Evolutionary conservation across 768 basidiomycete genomes (phyloP).

Genomic region (Tulasnella sp.): DNA sequence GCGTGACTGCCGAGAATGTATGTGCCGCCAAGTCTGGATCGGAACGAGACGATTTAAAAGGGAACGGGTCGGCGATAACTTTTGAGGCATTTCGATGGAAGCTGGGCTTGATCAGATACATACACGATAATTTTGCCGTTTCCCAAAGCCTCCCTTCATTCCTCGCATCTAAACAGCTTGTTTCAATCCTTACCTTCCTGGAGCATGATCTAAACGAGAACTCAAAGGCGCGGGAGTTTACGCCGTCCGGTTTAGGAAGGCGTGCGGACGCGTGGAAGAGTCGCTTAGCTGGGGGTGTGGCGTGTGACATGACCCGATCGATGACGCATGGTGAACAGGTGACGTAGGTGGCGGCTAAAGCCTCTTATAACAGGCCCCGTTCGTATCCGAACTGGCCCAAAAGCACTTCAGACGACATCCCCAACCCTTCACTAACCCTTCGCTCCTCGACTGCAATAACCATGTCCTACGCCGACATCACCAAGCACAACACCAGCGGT

Average conservation of each 20-base stretch:
- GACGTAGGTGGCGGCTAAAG: background rate
- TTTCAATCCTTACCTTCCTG: background rate
- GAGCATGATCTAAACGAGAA: background rate
- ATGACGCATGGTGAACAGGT: background rate
- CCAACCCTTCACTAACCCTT: background rate
- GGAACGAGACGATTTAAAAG: too few species aligned
- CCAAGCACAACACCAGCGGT: slow-evolving; percentile 46
- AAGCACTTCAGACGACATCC: background rate
- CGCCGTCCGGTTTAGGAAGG: background rate
- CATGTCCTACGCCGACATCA: slow-evolving; percentile 50
- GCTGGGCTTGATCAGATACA: too few species aligned
- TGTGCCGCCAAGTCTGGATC: too few species aligned
- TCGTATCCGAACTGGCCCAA: background rate
- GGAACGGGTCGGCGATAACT: too few species aligned
- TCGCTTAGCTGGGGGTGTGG: background rate
- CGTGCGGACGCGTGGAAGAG: background rate
- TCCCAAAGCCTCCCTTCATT: too few species aligned
- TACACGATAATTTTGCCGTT: too few species aligned
- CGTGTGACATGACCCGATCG: background rate
- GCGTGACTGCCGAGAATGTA: too few species aligned
- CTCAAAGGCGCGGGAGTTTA: background rate
- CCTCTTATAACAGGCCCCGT: background rate
- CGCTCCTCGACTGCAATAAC: background rate
- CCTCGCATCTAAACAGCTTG: too few species aligned
- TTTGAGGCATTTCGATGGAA: too few species aligned